Evolutionary conservation across 108 stramenopile species (phyloP).

Genomic region (Aureococcus anophagefferens): DNA sequence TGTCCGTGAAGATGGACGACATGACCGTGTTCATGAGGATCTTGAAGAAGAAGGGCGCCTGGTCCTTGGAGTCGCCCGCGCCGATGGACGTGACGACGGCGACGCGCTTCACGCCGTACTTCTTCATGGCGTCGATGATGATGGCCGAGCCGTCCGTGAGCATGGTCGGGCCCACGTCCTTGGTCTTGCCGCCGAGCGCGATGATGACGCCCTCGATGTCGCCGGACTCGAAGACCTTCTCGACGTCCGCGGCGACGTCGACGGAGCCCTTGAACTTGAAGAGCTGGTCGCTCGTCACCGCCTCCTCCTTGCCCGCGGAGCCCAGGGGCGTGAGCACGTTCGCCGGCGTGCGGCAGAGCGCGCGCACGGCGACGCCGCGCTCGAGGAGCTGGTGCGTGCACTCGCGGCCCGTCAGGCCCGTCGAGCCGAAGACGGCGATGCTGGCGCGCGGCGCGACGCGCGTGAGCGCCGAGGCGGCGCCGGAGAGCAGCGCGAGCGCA

Average conservation of each 20-base stretch:
- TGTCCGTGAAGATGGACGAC: conserved; percentile 90
- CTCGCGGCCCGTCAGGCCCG: conserved; percentile 32
- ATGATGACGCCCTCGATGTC: conserved; percentile 29
- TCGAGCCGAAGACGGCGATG: conserved; percentile 37
- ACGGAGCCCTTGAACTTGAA: neutral
- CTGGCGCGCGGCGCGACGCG: too few relatives aligned
- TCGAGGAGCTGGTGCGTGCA: conserved; percentile 32
- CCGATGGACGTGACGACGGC: conserved; percentile 93
- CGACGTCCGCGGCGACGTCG: neutral
- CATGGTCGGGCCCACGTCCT: conserved; percentile 61
- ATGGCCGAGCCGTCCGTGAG: neutral
- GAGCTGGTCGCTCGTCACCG: neutral
- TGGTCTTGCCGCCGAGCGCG: conserved; percentile 76
- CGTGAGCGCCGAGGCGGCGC: too few relatives aligned
- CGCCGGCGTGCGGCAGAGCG: neutral
- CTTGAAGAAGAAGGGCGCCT: conserved; percentile 85
- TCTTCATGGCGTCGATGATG: conserved; percentile 69
- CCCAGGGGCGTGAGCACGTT: conserved; percentile 22
- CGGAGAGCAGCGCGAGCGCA: too few relatives aligned
- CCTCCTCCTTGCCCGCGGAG: conserved; percentile 17
- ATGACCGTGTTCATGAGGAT: conserved; percentile 89
- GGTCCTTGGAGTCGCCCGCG: conserved; percentile 83
- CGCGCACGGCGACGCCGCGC: conserved; percentile 8
- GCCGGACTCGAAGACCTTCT: conserved; percentile 23
- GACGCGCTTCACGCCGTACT: conserved; percentile 71